Conservation (phyloP, 495 filamentous ascomycete species). For the Pseudoneurospora amorphoporcata region DNA sequence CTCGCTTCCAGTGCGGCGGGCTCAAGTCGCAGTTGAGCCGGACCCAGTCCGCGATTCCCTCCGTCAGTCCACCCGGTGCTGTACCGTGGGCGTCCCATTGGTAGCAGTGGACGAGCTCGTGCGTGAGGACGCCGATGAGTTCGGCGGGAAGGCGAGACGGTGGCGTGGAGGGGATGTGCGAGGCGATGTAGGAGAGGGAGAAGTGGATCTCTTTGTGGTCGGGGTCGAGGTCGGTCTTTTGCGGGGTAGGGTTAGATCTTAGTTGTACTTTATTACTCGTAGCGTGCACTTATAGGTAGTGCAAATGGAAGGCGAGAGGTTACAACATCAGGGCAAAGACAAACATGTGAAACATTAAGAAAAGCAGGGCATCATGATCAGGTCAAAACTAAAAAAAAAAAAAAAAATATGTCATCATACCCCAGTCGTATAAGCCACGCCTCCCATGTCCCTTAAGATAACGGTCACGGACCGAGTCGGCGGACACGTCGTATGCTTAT, state of each 20-base stretch:
- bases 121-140: slow-evolving; percentile 72
- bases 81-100: slow-evolving; percentile 61
- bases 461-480: slow-evolving; percentile 71
- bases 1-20: slow-evolving; percentile 74
- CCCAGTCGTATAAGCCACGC: slow-evolving; percentile 84
- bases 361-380: neutral
- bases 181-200: slow-evolving; percentile 61
- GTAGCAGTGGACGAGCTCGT: slow-evolving; percentile 95
- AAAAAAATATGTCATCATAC: slow-evolving; percentile 2
- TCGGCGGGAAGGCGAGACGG: slow-evolving; percentile 43
- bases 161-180: slow-evolving; percentile 21
- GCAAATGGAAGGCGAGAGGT: neutral
- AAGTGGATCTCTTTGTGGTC: slow-evolving; percentile 96
- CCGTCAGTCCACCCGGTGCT: slow-evolving; percentile 71
- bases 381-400: neutral
- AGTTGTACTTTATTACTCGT: neutral
- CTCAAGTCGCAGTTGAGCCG: slow-evolving; percentile 59
- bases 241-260: neutral
- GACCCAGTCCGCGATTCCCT: slow-evolving; percentile 94
- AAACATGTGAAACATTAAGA: neutral
- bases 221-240: slow-evolving; percentile 56
- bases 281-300: too few relatives aligned
- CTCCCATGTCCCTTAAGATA: slow-evolving; percentile 66
- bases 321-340: neutral
- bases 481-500: slow-evolving; percentile 30